phyloP scores from a whole-genome alignment of 208 protist species.

The Trypanosoma brucei region DNA sequence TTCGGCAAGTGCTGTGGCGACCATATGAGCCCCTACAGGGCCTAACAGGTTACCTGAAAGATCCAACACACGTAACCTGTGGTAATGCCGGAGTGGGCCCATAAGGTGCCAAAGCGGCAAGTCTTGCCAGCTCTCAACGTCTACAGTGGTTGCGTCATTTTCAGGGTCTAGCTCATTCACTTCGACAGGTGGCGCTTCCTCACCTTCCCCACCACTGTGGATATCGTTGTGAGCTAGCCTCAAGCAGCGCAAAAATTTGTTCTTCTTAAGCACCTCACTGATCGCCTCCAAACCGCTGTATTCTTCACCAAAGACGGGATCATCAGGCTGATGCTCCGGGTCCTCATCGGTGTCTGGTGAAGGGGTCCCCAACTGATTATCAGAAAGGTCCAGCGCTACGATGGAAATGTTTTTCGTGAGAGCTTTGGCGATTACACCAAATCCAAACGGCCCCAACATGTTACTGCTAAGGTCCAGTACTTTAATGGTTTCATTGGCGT shows the following conservation, averaged over 20 bases:
- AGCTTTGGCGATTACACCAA: slow-evolving; percentile 82
- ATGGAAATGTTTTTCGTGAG: slow-evolving; percentile 83
- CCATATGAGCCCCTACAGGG: slow-evolving; percentile 60
- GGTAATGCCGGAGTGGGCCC: slow-evolving; percentile 63
- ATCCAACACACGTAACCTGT: slow-evolving; percentile 70
- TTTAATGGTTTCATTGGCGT: slow-evolving; percentile 72
- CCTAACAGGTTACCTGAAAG: slow-evolving; percentile 71
- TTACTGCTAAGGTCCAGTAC: slow-evolving; percentile 80
- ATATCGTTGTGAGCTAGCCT: slow-evolving; percentile 71
- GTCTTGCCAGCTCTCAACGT: slow-evolving; percentile 53
- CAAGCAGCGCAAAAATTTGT: slow-evolving; percentile 85
- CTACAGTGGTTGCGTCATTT: slow-evolving; percentile 26
- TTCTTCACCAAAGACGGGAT: slow-evolving; percentile 78
- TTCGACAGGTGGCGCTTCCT: slow-evolving; percentile 29
- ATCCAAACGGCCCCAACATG: slow-evolving; percentile 59
- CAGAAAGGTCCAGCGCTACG: slow-evolving; percentile 60
- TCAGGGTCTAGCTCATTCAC: slow-evolving; percentile 37
- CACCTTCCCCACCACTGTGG: slow-evolving; percentile 70
- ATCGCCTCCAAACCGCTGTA: slow-evolving; percentile 75
- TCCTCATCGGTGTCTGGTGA: slow-evolving; percentile 65
- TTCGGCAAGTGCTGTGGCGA: slow-evolving; percentile 61
- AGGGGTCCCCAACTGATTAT: slow-evolving; percentile 45
- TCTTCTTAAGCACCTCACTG: slow-evolving; percentile 85
- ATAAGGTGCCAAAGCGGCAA: slow-evolving; percentile 74
- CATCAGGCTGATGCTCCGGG: slow-evolving; percentile 62